phyloP scores from a whole-genome alignment of 768 basidiomycete genomes.

The Lyophyllum atratum region DNA sequence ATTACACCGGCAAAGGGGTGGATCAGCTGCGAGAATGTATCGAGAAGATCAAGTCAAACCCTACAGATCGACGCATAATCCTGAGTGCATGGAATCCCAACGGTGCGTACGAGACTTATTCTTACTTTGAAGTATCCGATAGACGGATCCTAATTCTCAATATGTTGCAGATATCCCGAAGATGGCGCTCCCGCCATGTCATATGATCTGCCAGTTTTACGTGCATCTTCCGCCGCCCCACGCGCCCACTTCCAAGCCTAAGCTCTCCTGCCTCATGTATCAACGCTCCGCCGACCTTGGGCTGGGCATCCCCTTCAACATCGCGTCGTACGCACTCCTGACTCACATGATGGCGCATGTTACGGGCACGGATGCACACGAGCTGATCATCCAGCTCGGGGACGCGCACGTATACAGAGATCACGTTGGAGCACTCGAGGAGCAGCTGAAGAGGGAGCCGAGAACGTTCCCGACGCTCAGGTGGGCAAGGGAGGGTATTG shows the following conservation, averaged over 20 bases:
- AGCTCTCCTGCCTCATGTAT: constrained; percentile 94
- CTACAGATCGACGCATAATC: constrained; percentile 92
- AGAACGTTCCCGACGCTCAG: constrained; percentile 79
- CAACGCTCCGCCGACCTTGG: constrained; percentile 97
- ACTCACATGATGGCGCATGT: constrained; percentile 98
- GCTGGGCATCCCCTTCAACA: constrained; percentile 98
- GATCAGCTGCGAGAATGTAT: constrained; percentile 93
- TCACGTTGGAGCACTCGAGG: constrained; percentile 84
- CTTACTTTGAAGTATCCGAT: too few species aligned
- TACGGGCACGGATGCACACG: constrained; percentile 83
- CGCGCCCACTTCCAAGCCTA: constrained; percentile 54
- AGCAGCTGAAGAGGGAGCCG: constrained; percentile 79
- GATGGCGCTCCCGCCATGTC: constrained; percentile 98
- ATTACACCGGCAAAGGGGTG: constrained; percentile 83
- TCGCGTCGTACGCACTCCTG: constrained; percentile 96
- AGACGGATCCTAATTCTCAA: neutral
- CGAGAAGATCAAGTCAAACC: constrained; percentile 88
- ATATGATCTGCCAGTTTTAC: constrained; percentile 99
- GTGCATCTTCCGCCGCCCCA: constrained; percentile 77
- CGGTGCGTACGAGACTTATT: too few species aligned
- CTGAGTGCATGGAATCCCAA: constrained; percentile 98
- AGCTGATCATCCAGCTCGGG: constrained; percentile 93
- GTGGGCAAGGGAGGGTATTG: constrained; percentile 66
- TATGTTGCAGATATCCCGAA: constrained; percentile 70
- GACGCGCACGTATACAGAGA: constrained; percentile 97